Conservation (phyloP, 495 filamentous ascomycete genomes). For the Penicillium steckii region DNA sequence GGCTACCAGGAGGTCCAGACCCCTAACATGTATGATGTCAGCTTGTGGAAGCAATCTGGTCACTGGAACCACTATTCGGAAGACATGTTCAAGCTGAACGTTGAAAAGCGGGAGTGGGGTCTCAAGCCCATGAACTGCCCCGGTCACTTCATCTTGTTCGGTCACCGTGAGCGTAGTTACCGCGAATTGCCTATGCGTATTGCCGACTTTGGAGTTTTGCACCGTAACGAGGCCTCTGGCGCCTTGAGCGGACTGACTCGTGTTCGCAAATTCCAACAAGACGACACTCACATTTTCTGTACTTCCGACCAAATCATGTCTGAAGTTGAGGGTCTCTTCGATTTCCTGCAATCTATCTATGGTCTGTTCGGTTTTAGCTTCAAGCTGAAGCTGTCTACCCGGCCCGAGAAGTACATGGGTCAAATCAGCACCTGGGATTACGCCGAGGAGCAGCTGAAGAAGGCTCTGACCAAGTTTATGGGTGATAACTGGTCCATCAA, state of each 20-base stretch:
- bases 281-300: constrained; percentile 94
- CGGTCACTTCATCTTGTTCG: constrained; percentile 52
- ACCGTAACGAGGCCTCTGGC: constrained; percentile 92
- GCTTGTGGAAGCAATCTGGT: constrained; percentile 90
- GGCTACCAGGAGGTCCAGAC: constrained; percentile 94
- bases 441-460: constrained; percentile 75
- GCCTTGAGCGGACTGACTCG: constrained; percentile 87
- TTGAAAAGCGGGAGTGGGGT: constrained; percentile 77
- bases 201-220: constrained; percentile 93
- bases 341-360: constrained; percentile 81
- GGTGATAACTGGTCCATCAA: constrained; percentile 84
- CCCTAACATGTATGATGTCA: constrained; percentile 91
- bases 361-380: constrained; percentile 93
- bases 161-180: constrained; percentile 76
- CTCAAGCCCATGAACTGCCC: constrained; percentile 99
- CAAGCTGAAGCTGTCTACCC: constrained; percentile 91
- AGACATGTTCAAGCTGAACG: constrained; percentile 91
- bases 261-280: constrained; percentile 90
- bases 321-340: constrained; percentile 85
- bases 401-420: constrained; percentile 89
- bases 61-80: constrained; percentile 96
- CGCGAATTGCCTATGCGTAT: constrained; percentile 84
- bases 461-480: constrained; percentile 75
- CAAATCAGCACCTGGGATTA: constrained; percentile 83
- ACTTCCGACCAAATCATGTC: constrained; percentile 74